Evolutionary conservation across 2,329 filamentous ascomycete species (phyloP).

Genomic region (Aureobasidium sp.): DNA sequence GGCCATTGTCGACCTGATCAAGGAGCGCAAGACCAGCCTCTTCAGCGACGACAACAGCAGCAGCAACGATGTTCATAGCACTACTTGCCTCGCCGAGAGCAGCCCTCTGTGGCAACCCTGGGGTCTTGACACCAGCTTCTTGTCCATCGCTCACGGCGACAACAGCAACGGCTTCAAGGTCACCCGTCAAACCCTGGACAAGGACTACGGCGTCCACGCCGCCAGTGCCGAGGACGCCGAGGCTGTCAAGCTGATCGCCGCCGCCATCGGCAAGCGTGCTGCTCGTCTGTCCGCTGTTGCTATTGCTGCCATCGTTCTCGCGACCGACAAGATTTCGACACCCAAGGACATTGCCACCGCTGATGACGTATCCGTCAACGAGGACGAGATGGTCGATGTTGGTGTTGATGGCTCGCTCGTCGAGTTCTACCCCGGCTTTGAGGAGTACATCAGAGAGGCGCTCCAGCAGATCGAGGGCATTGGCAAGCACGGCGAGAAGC

Average conservation of each 20-base stretch:
- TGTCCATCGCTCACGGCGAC: slow-evolving; percentile 80
- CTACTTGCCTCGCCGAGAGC: slow-evolving; percentile 56
- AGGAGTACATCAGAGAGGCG: slow-evolving; percentile 77
- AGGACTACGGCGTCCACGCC: slow-evolving; percentile 64
- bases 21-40: slow-evolving; percentile 56
- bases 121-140: slow-evolving; percentile 84
- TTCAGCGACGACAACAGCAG: slow-evolving; percentile 70
- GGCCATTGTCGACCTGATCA: slow-evolving; percentile 62
- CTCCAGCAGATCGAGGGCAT: slow-evolving; percentile 68
- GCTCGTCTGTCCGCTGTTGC: slow-evolving; percentile 82
- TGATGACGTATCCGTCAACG: slow-evolving; percentile 27
- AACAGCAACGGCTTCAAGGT: slow-evolving; percentile 60
- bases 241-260: slow-evolving; percentile 74
- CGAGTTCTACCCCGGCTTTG: slow-evolving; percentile 91
- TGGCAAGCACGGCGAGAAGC: slow-evolving; percentile 68
- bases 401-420: slow-evolving; percentile 92
- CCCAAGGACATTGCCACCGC: slow-evolving; percentile 25
- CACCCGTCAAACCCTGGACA: slow-evolving; percentile 69
- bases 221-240: slow-evolving; percentile 76
- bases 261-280: slow-evolving; percentile 78
- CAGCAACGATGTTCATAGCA: slow-evolving; percentile 57
- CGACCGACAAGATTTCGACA: slow-evolving; percentile 60
- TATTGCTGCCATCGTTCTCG: slow-evolving; percentile 73
- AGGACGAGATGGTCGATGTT: slow-evolving; percentile 70
- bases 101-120: slow-evolving; percentile 68